Evolutionary conservation across 2,329 filamentous ascomycete genomes (phyloP), one percentile per base, ranked within the genome.

Genomic region (Colletotrichum sp.): DNA sequence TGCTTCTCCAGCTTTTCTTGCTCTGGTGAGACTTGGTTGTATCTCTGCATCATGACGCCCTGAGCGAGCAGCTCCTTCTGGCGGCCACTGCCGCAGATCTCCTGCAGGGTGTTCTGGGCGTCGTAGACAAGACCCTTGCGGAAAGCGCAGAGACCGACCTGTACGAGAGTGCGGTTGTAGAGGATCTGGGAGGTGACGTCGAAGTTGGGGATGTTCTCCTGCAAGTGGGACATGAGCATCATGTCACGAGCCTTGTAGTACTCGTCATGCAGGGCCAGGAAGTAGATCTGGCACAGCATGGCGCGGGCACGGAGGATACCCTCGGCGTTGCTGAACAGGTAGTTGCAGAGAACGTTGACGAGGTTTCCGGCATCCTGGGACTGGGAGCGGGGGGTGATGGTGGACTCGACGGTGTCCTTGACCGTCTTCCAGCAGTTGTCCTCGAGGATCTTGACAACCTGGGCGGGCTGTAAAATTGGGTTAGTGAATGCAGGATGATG

Each of bases 201-300:
- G 83, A 99, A 99, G 87, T 95, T 98, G 88, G 92, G 92, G 85
- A 99, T 99, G 71, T 95, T 98, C 89, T 99, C 97, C 84, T 98
- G 96, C 84, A 99, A 89, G 89, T 99, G 97, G 21, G 97, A 99
- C 96, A 99, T 99, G 85, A 99, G 92, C 94, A 99, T 98, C 94
- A 99, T 96, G 86, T 99, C 98, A 80, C 97, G 95, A 82, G 97
- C 95, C 87, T 95, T 95, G 91, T 98, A 99, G 91, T 99, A 99
- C 82, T 98, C 94, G 87, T 98, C 96, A 87, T 99, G 97, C 69
- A 99, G 92, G 67, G 97, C 97, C 80, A 98, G 91, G 93, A 98
- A 98, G 90, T 99, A 99, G 78, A 99, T 97, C 87, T 99, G 96
- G 90, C 95, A 98, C 77, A 99, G 91, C 96, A 99, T 99, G 62